Evolutionary conservation across 2,329 filamentous ascomycete species (phyloP), one percentile per base, ranked within the genome.

Genomic region (Tolypocladium paradoxum): DNA sequence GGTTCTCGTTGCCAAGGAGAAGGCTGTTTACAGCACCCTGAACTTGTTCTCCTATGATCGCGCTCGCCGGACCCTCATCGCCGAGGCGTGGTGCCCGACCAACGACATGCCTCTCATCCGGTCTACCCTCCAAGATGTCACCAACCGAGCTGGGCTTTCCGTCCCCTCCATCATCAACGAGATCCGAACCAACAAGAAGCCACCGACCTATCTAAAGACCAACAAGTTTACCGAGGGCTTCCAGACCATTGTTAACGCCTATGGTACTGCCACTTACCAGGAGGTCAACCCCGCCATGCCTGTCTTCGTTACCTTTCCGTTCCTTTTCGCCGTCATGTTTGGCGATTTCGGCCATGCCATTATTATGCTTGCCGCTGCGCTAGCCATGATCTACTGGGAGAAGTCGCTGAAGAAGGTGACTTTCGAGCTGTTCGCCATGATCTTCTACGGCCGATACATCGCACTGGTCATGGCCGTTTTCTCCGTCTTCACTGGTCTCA

Each of bases 301-400:
- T 37, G 93, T 95, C 50, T 90, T 97, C 60, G 85, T 99, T 58
- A 99, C 93, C 6, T 99, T 99, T 72, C 93, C 95, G n/a, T 99
- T 99, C 77, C 78, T 99, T 57, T 99, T 99, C 68, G 93, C 93
- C 49, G 93, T 99, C 81, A 99, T 99, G 93, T 99, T 99, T 67
- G 95, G 93, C 76, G 93, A 99, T 71, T 85, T 96, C 55, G 95
- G 93, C 50, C 93, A 99, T 66, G 93, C 92, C 60, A 70, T 85
- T 59, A 87, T 99, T 69, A 95, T 99, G 87, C 78, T 92, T 45
- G 68, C 82, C 53, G 88, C 90, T 54, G 88, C 93, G 16, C 65
- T 84, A 53, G 89, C 90, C 54, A 96, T 99, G 90, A 97, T 99
- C 62, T 89, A 96, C 74, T 97, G 85, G 79, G 93, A 99, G 73